Evolutionary conservation across 331 rosid species (phyloP).

Genomic region (Saraca asoca): DNA sequence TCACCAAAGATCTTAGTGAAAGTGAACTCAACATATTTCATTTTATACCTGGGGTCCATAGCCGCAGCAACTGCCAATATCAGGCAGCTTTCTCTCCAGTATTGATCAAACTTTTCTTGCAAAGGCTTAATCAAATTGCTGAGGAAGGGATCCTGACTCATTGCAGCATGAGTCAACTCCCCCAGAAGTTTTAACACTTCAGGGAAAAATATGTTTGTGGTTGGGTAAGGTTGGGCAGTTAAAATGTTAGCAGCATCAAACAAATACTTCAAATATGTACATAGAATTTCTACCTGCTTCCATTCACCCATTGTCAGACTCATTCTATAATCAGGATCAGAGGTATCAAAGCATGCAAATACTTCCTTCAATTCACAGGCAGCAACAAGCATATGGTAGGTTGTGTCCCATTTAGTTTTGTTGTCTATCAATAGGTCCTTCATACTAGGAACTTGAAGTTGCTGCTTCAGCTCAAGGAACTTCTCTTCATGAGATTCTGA

Average conservation of each 20-base stretch:
- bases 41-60: conserved; percentile 90
- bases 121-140: conserved; percentile 65
- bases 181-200: conserved; percentile 69
- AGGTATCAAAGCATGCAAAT: conserved; percentile 69
- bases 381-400: conserved; percentile 79
- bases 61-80: conserved; percentile 76
- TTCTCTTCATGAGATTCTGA: conserved; percentile 64
- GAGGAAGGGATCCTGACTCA: conserved; percentile 69
- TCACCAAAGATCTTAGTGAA: conserved; percentile 66
- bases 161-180: conserved; percentile 62
- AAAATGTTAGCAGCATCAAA: conserved; percentile 66
- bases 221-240: conserved; percentile 55
- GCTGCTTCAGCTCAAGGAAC: conserved; percentile 76
- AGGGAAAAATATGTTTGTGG: conserved; percentile 70
- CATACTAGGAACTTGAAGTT: conserved; percentile 70
- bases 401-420: conserved; percentile 77
- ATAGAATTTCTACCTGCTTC: conserved; percentile 69
- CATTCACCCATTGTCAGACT: conserved; percentile 64
- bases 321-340: conserved; percentile 57
- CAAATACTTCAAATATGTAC: conserved; percentile 65
- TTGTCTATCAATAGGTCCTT: conserved; percentile 66
- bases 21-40: conserved; percentile 69
- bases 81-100: conserved; percentile 83
- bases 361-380: conserved; percentile 87
- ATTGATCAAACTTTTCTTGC: conserved; percentile 66